Conservation (phyloP, 306 rosid genomes). For the Cyclanthera cordifolia region DNA sequence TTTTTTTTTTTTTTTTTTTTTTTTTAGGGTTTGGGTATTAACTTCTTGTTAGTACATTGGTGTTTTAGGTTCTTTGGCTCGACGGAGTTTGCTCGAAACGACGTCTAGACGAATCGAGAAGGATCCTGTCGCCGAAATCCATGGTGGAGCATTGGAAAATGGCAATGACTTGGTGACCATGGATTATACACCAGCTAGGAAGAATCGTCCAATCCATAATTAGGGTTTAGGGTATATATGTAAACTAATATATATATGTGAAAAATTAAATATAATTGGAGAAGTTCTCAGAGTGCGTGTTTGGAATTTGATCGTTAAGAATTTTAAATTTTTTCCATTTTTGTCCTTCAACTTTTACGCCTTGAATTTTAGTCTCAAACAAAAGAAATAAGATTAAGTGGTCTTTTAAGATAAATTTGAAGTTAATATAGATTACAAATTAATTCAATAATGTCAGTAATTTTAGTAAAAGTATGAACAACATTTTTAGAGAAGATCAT, state of each 20-base stretch:
- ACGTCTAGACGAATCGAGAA: background rate
- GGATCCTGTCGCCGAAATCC: background rate
- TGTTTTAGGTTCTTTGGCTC: background rate
- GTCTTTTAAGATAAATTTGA: no score
- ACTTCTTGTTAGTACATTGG: background rate
- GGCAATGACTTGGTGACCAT: background rate
- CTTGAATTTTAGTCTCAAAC: no score
- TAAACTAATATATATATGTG: background rate
- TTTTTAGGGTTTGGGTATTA: no score
- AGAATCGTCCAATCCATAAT: conserved; percentile 9
- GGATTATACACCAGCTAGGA: conserved; percentile 10
- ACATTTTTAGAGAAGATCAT: no score
- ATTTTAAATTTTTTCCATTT: no score
- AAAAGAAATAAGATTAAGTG: no score
- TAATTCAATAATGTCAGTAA: no score
- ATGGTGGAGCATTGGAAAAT: background rate
- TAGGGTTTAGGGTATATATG: background rate
- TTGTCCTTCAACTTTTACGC: no score
- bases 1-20: no score
- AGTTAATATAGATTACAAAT: no score
- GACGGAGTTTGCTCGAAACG: background rate
- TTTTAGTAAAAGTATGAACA: no score
- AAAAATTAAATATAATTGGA: background rate
- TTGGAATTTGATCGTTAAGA: no score
- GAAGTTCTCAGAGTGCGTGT: background rate